Conservation (phyloP, 768 basidiomycete species). For the Phaffia tasmanica region DNA sequence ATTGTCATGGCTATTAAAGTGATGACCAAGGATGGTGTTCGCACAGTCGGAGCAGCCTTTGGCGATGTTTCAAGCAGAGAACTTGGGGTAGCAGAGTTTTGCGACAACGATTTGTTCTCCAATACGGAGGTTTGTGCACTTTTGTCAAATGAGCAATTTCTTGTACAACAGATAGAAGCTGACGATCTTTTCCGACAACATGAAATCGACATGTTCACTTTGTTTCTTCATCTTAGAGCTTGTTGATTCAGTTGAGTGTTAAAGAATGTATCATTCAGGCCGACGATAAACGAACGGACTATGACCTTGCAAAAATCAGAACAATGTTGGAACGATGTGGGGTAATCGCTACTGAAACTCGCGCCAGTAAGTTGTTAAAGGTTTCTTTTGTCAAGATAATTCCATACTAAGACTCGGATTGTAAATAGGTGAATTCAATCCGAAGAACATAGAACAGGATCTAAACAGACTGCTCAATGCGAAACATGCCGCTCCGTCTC, state of each 20-base stretch:
- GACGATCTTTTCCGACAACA: not conserved
- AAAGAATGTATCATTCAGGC: slow-evolving; percentile 78
- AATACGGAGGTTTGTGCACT: slow-evolving; percentile 67
- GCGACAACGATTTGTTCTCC: slow-evolving; percentile 89
- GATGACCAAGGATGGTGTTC: slow-evolving; percentile 39
- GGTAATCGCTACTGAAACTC: slow-evolving; percentile 79
- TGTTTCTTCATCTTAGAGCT: slow-evolving; percentile 49
- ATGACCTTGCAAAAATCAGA: slow-evolving; percentile 76
- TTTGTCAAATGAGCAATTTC: not conserved
- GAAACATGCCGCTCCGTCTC: slow-evolving; percentile 42
- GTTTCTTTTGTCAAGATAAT: not conserved
- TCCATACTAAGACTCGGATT: not conserved
- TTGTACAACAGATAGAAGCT: not conserved
- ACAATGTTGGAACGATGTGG: slow-evolving; percentile 80
- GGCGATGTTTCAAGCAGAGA: slow-evolving; percentile 77
- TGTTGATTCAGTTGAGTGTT: slow-evolving; percentile 91
- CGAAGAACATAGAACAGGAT: slow-evolving; percentile 70
- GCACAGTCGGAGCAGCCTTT: slow-evolving; percentile 71
- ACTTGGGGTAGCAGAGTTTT: slow-evolving; percentile 80
- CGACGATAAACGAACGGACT: slow-evolving; percentile 44
- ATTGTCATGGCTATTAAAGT: slow-evolving; percentile 83
- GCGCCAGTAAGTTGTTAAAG: slow-evolving; percentile 52
- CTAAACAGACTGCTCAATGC: slow-evolving; percentile 56
- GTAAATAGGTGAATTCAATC: slow-evolving; percentile 63
- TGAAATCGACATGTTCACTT: not conserved